Evolutionary conservation across 2,329 filamentous ascomycete genomes (phyloP), one percentile per base, ranked within the genome.

Genomic region (Epichloe elymi): DNA sequence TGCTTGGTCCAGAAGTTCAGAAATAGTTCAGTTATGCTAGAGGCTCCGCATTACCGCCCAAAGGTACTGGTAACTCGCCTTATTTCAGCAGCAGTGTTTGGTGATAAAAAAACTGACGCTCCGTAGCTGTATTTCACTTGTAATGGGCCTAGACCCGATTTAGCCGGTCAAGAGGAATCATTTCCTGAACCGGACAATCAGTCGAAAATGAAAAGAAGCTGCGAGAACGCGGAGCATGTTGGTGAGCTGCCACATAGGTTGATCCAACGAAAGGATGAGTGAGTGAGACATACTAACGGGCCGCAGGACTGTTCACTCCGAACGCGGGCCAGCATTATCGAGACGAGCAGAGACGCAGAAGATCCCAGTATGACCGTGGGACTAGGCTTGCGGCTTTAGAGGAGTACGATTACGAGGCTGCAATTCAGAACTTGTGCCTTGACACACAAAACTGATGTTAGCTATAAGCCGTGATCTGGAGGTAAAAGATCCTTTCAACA

Each of bases 1-100:
- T 91, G 88, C 56, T 75, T 97, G 0, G 80, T 96, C 6, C 86
- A 94, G 65, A 96, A 97, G 64, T 98, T 98, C 63, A 83, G 93
- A 37, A 98, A 98, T 70, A 95, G 88, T 39, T 91, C 88, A 0
- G 89, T 98, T 33, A 96, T 97, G 88, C 74, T 91, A 1, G 90
- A 97, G 67, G 79, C 82, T 11, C 74, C 80, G 0, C 82, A 85
- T 49, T 95, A 88, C 60, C 83, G 88, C 1, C 93, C 93, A 0
- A 94, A 94, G 75, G 85, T 89, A 65, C 15, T 36, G 26, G n/a
- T 2, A 14, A 8, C n/a, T 17, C 3, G 5, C 20, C 33, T 23
- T 23, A 15, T 15, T 39, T 41, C 17, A 36, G 19, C 7, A n/a
- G 17, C 11, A 36, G 12, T 8, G 20, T 3, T 23, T 23, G 4